Base-by-base conservation (phyloP, 202 grass and related monocot genomes). In the Sporobolus alterniflorus region DNA sequence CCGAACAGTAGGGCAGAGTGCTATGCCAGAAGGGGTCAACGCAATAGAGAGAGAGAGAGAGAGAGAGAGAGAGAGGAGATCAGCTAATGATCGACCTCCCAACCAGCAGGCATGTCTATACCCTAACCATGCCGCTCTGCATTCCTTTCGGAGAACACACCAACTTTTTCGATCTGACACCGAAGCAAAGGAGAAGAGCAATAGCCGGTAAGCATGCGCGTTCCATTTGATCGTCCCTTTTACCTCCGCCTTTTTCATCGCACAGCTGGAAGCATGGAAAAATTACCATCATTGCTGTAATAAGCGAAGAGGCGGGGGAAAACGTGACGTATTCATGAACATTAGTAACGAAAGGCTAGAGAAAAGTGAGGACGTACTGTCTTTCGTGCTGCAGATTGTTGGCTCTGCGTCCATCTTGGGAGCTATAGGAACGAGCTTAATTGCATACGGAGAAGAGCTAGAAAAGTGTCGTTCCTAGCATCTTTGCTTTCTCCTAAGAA, bases 371-470 rank as follows among this genome's bases (percentile, higher is more conserved):
- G 13, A 10, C 30, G 15, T 28, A 36, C 65, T 31, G 34, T 39
- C 65, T 32, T 83, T 44, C 60, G 43, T 44, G 33, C 71, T 59
- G 44, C 81, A 66, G 7, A 54, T 28, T 64, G 80, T 60, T 11
- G 71, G 71, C 12, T 75, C 59, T 54, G 34, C 64, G 64, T 57
- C 68, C 32, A 52, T 30, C 32, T 52, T 36, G 31, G 62, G 76
- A 52, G 47, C 76, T 64, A 16, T 64, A 64, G 16, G 36, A 20
- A 21, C 30, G 24, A 73, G 68, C 6, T 88, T 60, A 84, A 75
- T 74, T 69, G 50, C 81, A 84, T 68, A 68, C 61, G 84, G 84
- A 84, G 75, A 41, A 74, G 80, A 68, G 68, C 80, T 84, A 80
- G 6, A 83, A 73, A 79, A 79, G 74, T 52, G 3, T 47, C 69